A percentile compares a stretch with the other conserved stretches of the same genome.
Evolutionary conservation across 495 filamentous ascomycete species (phyloP).

Genomic region (Neurospora terricola): DNA sequence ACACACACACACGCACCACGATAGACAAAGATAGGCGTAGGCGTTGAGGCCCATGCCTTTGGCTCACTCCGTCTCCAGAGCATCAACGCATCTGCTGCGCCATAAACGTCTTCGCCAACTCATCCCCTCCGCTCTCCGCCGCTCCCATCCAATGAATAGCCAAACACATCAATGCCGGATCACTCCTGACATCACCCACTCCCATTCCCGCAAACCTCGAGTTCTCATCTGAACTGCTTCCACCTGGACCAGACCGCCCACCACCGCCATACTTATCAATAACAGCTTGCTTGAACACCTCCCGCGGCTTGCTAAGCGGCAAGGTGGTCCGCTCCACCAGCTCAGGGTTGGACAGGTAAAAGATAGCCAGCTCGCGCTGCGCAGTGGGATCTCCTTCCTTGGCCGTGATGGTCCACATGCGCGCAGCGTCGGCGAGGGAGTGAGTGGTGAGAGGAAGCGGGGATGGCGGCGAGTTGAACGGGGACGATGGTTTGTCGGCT

Average conservation of each 20-base stretch:
- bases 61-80: neutral
- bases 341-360: constrained; percentile 89
- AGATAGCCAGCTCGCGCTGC: constrained; percentile 88
- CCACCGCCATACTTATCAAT: constrained; percentile 56
- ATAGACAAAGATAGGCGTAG: neutral
- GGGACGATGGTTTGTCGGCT: constrained; percentile 11
- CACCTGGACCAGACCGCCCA: constrained; percentile 15
- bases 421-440: constrained; percentile 73
- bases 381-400: constrained; percentile 88
- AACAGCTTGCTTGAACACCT: constrained; percentile 85
- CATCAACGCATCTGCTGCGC: constrained; percentile 44
- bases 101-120: constrained; percentile 76
- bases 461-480: constrained; percentile 21
- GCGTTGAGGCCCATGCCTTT: neutral
- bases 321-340: constrained; percentile 75
- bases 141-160: constrained; percentile 98
- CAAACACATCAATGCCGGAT: constrained; percentile 89
- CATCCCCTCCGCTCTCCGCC: constrained; percentile 76
- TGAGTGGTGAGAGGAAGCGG: constrained; percentile 39
- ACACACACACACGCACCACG: neutral
- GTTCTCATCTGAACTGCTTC: constrained; percentile 6
- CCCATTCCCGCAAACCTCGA: constrained; percentile 19
- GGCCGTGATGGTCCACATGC: constrained; percentile 89
- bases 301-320: constrained; percentile 73
- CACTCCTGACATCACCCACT: constrained; percentile 49